Evolutionary conservation across 805 yeast genomes (phyloP).

Genomic region (Pichia eremophila): DNA sequence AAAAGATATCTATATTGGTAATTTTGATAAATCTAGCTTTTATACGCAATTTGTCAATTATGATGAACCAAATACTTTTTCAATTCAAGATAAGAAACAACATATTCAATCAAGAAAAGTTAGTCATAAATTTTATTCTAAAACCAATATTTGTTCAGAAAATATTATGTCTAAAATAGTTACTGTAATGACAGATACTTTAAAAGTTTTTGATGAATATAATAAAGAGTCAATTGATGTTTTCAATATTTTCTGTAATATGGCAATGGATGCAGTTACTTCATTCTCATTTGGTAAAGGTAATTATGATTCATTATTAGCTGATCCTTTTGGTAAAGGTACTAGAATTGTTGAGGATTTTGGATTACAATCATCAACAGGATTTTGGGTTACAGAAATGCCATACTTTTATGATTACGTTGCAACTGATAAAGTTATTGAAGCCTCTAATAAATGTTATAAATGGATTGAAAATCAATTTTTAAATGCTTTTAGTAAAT

Average conservation of each 20-base stretch:
- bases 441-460: conserved; percentile 32
- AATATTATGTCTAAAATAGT: conserved; percentile 27
- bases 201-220: conserved; percentile 17
- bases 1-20: conserved; percentile 45
- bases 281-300: conserved; percentile 48
- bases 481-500: conserved; percentile 11
- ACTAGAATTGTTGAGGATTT: conserved; percentile 36
- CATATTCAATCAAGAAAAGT: conserved; percentile 37
- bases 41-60: conserved; percentile 54
- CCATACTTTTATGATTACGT: conserved; percentile 41
- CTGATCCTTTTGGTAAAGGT: conserved; percentile 29
- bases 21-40: conserved; percentile 49
- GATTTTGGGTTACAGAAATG: conserved; percentile 56
- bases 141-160: conserved; percentile 28
- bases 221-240: conserved; percentile 36
- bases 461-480: conserved; percentile 34
- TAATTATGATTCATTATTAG: conserved; percentile 37
- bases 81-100: conserved; percentile 37
- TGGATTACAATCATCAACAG: conserved; percentile 43
- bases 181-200: conserved; percentile 24
- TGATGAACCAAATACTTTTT: conserved; percentile 50
- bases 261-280: conserved; percentile 65
- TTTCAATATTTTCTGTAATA: conserved; percentile 52
- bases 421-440: conserved; percentile 31
- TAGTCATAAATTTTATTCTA: conserved; percentile 36